Evolutionary conservation across 192 early-diverging fungal genomes (phyloP), one percentile per base, ranked within the genome.

Genomic region (Endogone sp.): DNA sequence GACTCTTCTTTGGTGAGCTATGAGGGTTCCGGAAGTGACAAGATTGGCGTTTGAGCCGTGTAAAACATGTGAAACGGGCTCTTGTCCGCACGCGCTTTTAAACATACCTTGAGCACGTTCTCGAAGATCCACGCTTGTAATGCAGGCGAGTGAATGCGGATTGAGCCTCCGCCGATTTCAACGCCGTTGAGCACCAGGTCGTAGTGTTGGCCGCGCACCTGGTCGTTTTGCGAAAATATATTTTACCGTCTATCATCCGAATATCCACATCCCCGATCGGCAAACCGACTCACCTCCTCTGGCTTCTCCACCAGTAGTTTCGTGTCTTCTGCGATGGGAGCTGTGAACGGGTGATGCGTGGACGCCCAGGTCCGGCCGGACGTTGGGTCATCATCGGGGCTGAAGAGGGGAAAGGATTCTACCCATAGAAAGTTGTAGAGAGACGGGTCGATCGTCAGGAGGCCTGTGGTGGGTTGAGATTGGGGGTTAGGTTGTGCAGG

Each of bases 331-430:
- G 81, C 71, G 3, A 82, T 74, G 2, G 93, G 93, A 2, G 95
- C 91, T 3, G 95, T 97, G 71, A 97, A 97, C 3, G 95, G 95
- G 74, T 97, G 93, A 74, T 97, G 95, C 0, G 93, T 97, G 23
- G 95, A 81, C 11, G 81, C 70, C 82, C 26, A 72, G 9, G 30
- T 63, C 4, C 65, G 78, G 37, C 37, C 37, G 37, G 37, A 59
- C 0, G 73, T 73, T 21, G 78, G 81, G 31, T 86, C 85, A 3
- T 80, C 83, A 30, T 89, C 81, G 2, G 88, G 88, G 2, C 91
- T 91, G 68, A 97, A 97, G 23, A 97, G 77, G 6, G 95, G 95
- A 67, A 97, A 97, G 24, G 89, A 87, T 63, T 94, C 91, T 9
- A 97, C 74, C 95, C 95, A 97, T 56, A 93, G 63, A 68, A 97